phyloP scores from a whole-genome alignment of 2,329 filamentous ascomycete species.

The Scopulariopsis brevicaulis region DNA sequence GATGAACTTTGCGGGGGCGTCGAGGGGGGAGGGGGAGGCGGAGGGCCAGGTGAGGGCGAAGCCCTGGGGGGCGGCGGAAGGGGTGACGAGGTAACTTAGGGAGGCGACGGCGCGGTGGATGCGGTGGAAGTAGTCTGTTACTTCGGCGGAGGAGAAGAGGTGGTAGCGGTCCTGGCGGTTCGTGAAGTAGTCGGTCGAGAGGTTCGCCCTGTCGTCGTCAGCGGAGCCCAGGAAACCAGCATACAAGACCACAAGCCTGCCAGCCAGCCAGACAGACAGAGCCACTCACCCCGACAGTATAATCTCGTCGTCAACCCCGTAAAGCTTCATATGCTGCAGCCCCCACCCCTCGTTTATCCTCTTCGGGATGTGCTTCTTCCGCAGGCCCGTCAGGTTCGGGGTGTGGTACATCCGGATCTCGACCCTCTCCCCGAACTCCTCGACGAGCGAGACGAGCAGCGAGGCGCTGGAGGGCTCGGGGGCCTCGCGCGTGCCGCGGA shows the following conservation, averaged over 20 bases:
- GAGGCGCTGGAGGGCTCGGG: conserved; percentile 81
- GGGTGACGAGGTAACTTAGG: conserved; percentile 71
- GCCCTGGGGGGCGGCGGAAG: conserved; percentile 40
- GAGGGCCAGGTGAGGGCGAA: conserved; percentile 63
- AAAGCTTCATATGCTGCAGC: conserved; percentile 97
- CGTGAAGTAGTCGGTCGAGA: conserved; percentile 91
- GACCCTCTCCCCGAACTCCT: conserved; percentile 75
- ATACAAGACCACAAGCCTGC: not conserved
- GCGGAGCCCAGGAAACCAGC: not conserved
- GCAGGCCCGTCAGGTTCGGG: conserved; percentile 79
- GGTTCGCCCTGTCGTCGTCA: conserved; percentile 51
- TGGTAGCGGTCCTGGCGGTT: conserved; percentile 94
- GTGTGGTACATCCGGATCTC: conserved; percentile 98
- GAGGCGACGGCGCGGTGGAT: conserved; percentile 69
- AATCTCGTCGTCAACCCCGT: conserved; percentile 89
- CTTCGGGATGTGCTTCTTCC: conserved; percentile 74
- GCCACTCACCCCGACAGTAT: conserved; percentile 70
- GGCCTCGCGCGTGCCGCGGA: conserved; percentile 84
- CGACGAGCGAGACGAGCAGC: conserved; percentile 70
- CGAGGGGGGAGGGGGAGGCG: conserved; percentile 64
- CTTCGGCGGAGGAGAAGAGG: conserved; percentile 65
- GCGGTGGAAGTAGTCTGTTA: conserved; percentile 72
- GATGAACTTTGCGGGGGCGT: conserved; percentile 59
- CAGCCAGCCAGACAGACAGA: too few species aligned
- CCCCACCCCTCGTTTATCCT: conserved; percentile 98